Evolutionary conservation across 108 stramenopile genomes (phyloP).

Genomic region (Nitzschia palea): DNA sequence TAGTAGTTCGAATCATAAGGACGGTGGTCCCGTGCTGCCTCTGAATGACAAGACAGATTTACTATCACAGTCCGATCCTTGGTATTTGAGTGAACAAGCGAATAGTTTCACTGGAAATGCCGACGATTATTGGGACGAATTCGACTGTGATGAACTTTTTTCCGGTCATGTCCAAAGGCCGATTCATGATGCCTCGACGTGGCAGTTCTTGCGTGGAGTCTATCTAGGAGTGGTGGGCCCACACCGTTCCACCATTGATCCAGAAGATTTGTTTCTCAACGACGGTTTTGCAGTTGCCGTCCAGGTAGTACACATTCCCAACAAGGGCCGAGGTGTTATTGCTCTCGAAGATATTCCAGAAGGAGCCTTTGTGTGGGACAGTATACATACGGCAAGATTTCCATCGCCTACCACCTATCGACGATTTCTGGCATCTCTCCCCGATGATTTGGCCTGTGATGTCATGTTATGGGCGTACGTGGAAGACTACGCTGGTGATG

Average conservation of each 20-base stretch:
- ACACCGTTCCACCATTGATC: background rate
- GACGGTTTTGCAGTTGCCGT: background rate
- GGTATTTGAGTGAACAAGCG: background rate
- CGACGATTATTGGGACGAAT: background rate
- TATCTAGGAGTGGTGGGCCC: background rate
- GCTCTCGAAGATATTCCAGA: slow-evolving; percentile 6
- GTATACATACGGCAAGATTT: background rate
- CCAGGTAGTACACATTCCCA: background rate
- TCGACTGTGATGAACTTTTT: background rate
- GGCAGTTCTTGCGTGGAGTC: background rate
- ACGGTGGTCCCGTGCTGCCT: no score
- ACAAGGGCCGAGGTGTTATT: slow-evolving; percentile 1
- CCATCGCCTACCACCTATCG: background rate
- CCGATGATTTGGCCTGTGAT: slow-evolving; percentile 10
- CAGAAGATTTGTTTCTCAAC: background rate
- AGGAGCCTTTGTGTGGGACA: slow-evolving; percentile 7
- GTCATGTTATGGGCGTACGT: slow-evolving; percentile 8
- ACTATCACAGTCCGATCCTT: background rate
- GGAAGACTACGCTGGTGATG: background rate
- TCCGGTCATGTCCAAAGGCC: background rate
- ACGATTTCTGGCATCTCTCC: background rate
- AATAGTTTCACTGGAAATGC: background rate
- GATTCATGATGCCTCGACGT: background rate
- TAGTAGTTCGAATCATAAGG: no score
- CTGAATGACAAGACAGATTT: background rate